Base-by-base conservation (phyloP, 441 rosid genomes). In the Codiaeum variegatum region DNA sequence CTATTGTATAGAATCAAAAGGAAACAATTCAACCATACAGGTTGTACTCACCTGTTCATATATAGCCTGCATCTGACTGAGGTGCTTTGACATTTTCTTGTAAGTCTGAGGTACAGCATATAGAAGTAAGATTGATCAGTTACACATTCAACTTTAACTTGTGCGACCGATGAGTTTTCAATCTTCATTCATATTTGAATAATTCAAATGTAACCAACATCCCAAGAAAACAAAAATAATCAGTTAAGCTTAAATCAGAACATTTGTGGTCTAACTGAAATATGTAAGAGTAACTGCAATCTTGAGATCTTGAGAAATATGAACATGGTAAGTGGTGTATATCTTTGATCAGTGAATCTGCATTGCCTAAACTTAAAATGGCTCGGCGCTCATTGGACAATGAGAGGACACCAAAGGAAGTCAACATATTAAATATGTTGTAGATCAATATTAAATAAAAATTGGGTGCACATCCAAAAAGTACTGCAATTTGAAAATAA, bases 81-180 rank as follows among this genome's bases (percentile, higher is more conserved):
- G 77, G 75, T 86, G 87, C 91, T 92, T 88, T 66, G 87, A 83
- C 83, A 92, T 85, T 81, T 91, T 92, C 83, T 85, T 86, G 68
- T 75, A 79, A 51, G 88, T 82, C 97, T 94, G 87, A 80, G 78
- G 79, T 29, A 64, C 68, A 34, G 61, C 46, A 78, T 24, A 75
- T 62, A 73, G 42, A 73, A 38, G 56, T 62, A 74, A 61, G 62
- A 78, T 31, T 32, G 54, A 70, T 66, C 61, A 40, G 28, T 69
- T 65, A 31, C 36, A 58, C 34, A 44, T 10, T 58, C 64, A 38
- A 51, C 47, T 52, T 36, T 6, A 62, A 46, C 34, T 58, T 71
- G n/a, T 13, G 16, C 6, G n/a, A 52, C 31, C 31, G 34, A 42
- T 28, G 28, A 47, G 36, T 36, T 54, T 42, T 23, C 28, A 24